phyloP scores from a whole-genome alignment of 768 basidiomycete genomes.

The Tephrocybe sp. region DNA sequence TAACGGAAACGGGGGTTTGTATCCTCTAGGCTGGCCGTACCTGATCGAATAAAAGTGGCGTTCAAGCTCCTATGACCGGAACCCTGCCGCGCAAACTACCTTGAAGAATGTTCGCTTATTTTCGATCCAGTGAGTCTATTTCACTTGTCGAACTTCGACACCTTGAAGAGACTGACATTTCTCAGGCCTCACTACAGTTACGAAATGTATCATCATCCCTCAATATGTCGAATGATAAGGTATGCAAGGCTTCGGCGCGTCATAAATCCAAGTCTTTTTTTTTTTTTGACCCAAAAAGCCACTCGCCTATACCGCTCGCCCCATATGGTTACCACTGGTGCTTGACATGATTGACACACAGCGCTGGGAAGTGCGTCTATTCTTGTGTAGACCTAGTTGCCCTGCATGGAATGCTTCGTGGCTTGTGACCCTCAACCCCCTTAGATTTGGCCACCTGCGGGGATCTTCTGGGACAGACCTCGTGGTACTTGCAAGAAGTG shows the following conservation, averaged over 20 bases:
- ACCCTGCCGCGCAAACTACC: not conserved
- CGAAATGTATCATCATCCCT: no score
- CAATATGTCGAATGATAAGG: no score
- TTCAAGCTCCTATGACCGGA: not conserved
- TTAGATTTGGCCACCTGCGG: conserved; percentile 2
- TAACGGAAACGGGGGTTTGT: not conserved
- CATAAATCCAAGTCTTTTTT: not conserved
- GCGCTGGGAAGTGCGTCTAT: conserved; percentile 1
- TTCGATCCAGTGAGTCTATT: no score
- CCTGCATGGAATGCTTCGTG: not conserved
- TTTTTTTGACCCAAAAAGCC: not conserved
- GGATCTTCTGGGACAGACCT: not conserved
- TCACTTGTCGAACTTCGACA: no score
- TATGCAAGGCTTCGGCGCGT: not conserved
- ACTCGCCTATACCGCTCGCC: not conserved
- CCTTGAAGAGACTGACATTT: no score
- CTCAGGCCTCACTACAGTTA: no score
- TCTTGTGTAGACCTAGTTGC: not conserved
- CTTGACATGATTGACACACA: conserved; percentile 6
- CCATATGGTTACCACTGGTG: not conserved
- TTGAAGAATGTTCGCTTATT: not conserved
- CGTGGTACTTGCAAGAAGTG: conserved; percentile 1
- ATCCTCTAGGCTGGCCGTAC: not conserved
- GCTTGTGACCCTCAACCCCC: conserved; percentile 6
- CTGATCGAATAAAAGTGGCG: not conserved